Percentiles rank a stretch among this genome's conserved stretches.
These are phyloP conservation scores for Rhexocercosporidium sp. DNA, from an alignment of 2,329 filamentous ascomycete genomes.

Conservation along the genomic window DNA sequence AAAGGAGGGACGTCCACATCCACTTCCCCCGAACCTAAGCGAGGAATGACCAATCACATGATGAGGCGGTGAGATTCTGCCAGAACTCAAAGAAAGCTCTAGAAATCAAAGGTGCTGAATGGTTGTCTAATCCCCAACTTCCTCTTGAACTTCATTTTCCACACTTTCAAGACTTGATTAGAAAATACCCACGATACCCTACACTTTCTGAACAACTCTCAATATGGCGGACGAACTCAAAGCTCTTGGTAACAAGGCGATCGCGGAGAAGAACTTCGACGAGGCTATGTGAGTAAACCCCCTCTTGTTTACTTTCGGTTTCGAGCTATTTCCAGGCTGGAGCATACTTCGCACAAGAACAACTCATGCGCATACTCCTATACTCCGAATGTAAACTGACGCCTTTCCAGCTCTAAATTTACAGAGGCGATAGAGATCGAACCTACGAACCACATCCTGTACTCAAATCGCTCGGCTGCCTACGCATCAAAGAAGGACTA, in stretches of 20 bases:
- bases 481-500: conserved; percentile 91
- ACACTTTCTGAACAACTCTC: background rate
- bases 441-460: conserved; percentile 91
- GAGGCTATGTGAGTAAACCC: conserved; percentile 81
- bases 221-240: conserved; percentile 77
- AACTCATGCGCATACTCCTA: background rate
- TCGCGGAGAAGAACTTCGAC: conserved; percentile 94
- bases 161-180: too few relatives aligned
- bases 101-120: conserved; percentile 8
- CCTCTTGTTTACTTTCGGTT: conserved; percentile 30
- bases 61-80: conserved; percentile 2
- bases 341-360: background rate
- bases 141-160: background rate
- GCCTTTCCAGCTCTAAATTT: conserved; percentile 79
- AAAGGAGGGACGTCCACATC: background rate
- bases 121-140: conserved; percentile 17
- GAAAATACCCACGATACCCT: background rate
- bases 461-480: conserved; percentile 91
- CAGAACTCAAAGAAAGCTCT: conserved; percentile 5
- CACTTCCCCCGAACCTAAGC: background rate
- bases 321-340: background rate
- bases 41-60: background rate
- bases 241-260: conserved; percentile 97
- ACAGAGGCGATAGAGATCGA: conserved; percentile 90
- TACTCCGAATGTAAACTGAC: conserved; percentile 18